Conservation (phyloP, 495 filamentous ascomycete genomes). For the Penicillium ochrochloron region DNA sequence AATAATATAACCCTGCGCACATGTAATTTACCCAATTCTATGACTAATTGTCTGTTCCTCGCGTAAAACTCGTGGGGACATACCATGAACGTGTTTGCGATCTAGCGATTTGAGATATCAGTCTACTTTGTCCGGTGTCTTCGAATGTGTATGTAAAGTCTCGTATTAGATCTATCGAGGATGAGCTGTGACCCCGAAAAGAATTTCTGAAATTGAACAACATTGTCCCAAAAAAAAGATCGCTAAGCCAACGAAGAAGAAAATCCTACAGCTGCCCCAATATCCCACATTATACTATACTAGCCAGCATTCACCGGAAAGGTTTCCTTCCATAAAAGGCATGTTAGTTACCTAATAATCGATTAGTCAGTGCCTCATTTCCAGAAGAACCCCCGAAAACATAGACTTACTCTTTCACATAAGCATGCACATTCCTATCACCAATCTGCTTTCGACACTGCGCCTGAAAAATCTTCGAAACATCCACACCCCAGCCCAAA, state of each 20-base stretch:
- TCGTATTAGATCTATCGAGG: too few relatives aligned
- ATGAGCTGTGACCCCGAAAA: too few relatives aligned
- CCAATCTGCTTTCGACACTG: slow-evolving; percentile 28
- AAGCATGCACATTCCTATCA: slow-evolving; percentile 38
- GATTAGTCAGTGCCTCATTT: not conserved
- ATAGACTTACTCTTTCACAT: slow-evolving; percentile 25
- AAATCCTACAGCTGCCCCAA: too few relatives aligned
- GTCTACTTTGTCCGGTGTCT: too few relatives aligned
- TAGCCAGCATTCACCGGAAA: not conserved
- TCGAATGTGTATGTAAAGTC: too few relatives aligned
- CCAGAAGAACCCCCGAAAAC: not conserved
- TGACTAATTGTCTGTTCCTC: not conserved
- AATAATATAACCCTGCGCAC: not conserved
- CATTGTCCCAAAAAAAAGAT: too few relatives aligned
- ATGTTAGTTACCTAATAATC: slow-evolving; percentile 11
- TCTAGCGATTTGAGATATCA: too few relatives aligned
- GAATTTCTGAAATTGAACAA: too few relatives aligned
- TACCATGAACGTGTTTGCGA: too few relatives aligned
- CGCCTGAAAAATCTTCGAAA: slow-evolving; percentile 30
- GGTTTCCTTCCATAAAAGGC: slow-evolving; percentile 27
- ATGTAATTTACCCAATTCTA: not conserved
- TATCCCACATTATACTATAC: not conserved
- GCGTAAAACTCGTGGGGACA: too few relatives aligned
- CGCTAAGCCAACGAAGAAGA: too few relatives aligned
- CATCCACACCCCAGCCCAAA: slow-evolving; percentile 53